Percentiles rank a stretch among this genome's conserved stretches.
These are phyloP conservation scores for Trifolium repens DNA, from an alignment of 306 rosid genomes.

Conservation along the genomic window DNA sequence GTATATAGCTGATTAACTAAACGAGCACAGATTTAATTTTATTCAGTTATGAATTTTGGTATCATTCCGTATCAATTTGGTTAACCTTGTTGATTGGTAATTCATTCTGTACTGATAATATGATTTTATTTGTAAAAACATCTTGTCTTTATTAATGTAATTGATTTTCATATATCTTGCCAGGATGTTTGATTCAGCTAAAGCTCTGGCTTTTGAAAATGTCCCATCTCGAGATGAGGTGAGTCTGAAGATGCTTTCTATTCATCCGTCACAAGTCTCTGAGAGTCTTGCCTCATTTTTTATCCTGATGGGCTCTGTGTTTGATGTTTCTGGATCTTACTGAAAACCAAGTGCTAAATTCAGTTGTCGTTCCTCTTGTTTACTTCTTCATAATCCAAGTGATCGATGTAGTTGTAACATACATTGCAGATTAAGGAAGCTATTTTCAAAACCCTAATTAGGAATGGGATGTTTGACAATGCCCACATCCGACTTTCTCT, in stretches of 20 bases:
- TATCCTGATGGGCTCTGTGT: neutral
- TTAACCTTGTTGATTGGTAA: neutral
- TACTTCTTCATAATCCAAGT: no score
- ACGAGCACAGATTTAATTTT: constrained; percentile 4
- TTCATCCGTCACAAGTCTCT: constrained; percentile 17
- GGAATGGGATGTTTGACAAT: constrained; percentile 83
- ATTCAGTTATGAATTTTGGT: constrained; percentile 5
- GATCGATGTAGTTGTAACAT: neutral
- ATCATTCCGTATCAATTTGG: neutral
- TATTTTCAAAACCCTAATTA: constrained; percentile 74
- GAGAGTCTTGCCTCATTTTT: constrained; percentile 14
- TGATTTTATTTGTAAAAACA: constrained; percentile 18
- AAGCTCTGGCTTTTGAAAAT: constrained; percentile 42
- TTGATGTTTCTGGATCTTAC: neutral
- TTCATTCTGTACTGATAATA: no score
- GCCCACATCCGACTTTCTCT: constrained; percentile 79
- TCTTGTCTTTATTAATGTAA: neutral
- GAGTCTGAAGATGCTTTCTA: constrained; percentile 15
- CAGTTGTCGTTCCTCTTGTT: no score
- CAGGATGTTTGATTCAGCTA: constrained; percentile 42
- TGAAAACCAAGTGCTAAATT: neutral
- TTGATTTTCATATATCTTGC: constrained; percentile 24
- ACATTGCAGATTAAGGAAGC: constrained; percentile 65
- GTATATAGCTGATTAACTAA: constrained; percentile 5
- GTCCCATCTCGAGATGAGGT: constrained; percentile 33